Evolutionary conservation across 129 eudicot species (phyloP).

Genomic region (Logfia minima): DNA sequence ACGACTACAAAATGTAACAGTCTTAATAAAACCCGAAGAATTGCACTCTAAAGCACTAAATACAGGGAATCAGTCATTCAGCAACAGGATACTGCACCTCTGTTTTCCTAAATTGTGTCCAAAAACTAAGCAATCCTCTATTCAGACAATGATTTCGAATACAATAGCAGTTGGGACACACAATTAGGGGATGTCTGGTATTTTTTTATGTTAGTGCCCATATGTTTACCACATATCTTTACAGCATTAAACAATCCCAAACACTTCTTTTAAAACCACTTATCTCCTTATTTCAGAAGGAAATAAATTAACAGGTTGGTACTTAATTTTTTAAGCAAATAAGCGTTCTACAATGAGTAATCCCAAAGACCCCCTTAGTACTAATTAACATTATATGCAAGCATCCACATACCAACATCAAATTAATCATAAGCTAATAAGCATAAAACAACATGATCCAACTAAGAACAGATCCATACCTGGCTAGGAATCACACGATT

Average conservation of each 20-base stretch:
- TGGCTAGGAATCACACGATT: constrained; percentile 81
- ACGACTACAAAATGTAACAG: background rate
- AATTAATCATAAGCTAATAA: constrained; percentile 12
- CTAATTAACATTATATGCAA: background rate
- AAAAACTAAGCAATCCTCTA: background rate
- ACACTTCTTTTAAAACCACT: background rate
- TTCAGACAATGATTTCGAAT: background rate
- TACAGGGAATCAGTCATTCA: constrained; percentile 1
- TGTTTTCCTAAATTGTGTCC: background rate
- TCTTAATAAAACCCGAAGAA: background rate
- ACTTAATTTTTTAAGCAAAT: background rate
- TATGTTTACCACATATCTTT: background rate
- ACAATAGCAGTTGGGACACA: background rate
- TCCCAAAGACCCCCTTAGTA: background rate
- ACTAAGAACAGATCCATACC: constrained; percentile 44
- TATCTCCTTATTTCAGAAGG: background rate
- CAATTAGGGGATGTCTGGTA: background rate
- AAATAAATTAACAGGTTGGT: background rate
- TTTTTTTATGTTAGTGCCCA: too few relatives aligned
- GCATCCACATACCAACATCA: background rate
- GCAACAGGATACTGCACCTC: background rate
- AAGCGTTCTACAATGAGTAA: background rate
- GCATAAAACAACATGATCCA: constrained; percentile 15
- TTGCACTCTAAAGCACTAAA: constrained; percentile 1
- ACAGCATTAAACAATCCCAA: background rate